These are phyloP conservation scores for Magnolia changhungtana DNA, from an alignment of 164 flowering plant genomes.

Conservation along the genomic window DNA sequence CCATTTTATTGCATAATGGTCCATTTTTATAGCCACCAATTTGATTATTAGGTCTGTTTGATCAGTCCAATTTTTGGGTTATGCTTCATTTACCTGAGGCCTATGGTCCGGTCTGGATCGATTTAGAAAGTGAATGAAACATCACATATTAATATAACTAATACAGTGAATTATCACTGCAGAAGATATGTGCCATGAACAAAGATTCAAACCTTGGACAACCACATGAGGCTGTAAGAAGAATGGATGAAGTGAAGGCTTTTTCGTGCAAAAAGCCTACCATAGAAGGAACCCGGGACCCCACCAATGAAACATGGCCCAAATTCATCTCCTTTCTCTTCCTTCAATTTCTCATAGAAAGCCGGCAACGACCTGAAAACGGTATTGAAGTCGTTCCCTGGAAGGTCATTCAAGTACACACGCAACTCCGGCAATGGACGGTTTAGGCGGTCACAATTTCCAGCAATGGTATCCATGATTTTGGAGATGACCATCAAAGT, in stretches of 20 bases:
- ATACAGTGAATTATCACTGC: background rate
- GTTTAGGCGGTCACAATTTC: conserved; percentile 6
- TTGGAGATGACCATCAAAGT: conserved; percentile 36
- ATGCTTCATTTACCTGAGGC: too few relatives aligned
- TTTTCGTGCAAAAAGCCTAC: conserved; percentile 45
- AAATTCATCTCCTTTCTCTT: conserved; percentile 19
- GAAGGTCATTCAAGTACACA: conserved; percentile 60
- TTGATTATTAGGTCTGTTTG: too few relatives aligned
- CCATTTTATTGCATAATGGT: too few relatives aligned
- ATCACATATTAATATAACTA: too few relatives aligned
- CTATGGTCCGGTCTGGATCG: too few relatives aligned
- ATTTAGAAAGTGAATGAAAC: too few relatives aligned
- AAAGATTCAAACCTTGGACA: conserved; percentile 44
- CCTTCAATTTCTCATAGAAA: conserved; percentile 23
- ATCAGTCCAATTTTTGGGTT: too few relatives aligned
- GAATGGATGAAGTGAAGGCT: conserved; percentile 59
- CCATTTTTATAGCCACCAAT: too few relatives aligned
- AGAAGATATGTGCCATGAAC: background rate
- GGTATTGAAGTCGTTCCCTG: conserved; percentile 65
- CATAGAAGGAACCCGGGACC: conserved; percentile 59
- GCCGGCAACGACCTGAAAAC: conserved; percentile 35
- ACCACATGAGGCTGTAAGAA: conserved; percentile 60
- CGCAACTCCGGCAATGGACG: conserved; percentile 31
- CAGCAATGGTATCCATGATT: conserved; percentile 27
- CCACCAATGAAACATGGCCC: conserved; percentile 43